A percentile compares a stretch with the other conserved stretches of the same genome.
phyloP scores from a whole-genome alignment of 2,329 filamentous ascomycete species.

The Xylariaceae sp. region DNA sequence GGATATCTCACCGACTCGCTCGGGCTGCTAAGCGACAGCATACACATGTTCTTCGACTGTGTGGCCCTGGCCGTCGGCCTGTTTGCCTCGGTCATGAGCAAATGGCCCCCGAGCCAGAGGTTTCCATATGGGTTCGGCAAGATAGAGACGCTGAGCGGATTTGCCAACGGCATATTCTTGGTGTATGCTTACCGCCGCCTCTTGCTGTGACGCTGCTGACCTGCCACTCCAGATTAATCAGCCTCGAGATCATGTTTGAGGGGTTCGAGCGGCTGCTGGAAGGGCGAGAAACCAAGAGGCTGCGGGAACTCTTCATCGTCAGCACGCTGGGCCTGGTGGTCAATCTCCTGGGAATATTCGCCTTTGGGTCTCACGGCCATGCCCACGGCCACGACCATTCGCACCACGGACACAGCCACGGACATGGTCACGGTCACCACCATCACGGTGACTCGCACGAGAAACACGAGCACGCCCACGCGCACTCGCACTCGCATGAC shows the following conservation, averaged over 20 bases:
- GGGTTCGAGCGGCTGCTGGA: constrained; percentile 82
- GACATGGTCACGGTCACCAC: constrained; percentile 26
- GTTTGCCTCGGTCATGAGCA: constrained; percentile 87
- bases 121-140: constrained; percentile 97
- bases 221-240: constrained; percentile 60
- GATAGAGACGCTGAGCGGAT: constrained; percentile 90
- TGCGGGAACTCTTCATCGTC: constrained; percentile 82
- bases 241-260: constrained; percentile 92
- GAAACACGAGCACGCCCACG: constrained; percentile 30
- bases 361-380: constrained; percentile 62
- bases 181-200: constrained; percentile 50
- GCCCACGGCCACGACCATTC: constrained; percentile 34
- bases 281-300: constrained; percentile 72
- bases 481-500: constrained; percentile 52
- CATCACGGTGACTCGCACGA: constrained; percentile 41
- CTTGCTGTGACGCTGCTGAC: neutral
- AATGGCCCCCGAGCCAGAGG: constrained; percentile 82
- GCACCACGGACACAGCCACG: constrained; percentile 26
- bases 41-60: constrained; percentile 99
- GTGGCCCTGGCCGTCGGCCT: constrained; percentile 85
- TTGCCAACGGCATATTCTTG: constrained; percentile 91
- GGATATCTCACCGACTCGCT: constrained; percentile 89
- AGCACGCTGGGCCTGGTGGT: constrained; percentile 80
- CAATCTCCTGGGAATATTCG: constrained; percentile 85
- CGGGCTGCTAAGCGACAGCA: constrained; percentile 91